phyloP scores from a whole-genome alignment of 2,329 filamentous ascomycete species.

The Diatrype stigma region DNA sequence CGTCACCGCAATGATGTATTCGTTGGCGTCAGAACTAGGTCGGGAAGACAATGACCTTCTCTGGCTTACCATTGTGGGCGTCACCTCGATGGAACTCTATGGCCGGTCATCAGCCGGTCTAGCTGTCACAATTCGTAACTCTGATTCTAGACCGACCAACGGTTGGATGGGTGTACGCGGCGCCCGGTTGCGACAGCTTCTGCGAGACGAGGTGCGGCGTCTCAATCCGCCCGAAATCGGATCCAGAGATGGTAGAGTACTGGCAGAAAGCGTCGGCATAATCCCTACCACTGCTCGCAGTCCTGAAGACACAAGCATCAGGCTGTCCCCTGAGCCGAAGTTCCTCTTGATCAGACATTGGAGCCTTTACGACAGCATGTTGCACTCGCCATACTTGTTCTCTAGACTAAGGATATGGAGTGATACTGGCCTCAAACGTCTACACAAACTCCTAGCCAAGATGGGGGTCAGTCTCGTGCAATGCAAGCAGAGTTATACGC shows the following conservation, averaged over 20 bases:
- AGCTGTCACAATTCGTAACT: slow-evolving; percentile 54
- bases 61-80: slow-evolving; percentile 92
- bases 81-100: slow-evolving; percentile 89
- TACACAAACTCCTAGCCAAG: slow-evolving; percentile 93
- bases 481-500: slow-evolving; percentile 91
- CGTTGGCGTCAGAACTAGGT: slow-evolving; percentile 87
- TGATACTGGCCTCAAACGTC: slow-evolving; percentile 77
- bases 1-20: slow-evolving; percentile 91
- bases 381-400: slow-evolving; percentile 92
- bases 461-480: slow-evolving; percentile 95
- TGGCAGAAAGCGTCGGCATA: slow-evolving; percentile 64
- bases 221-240: slow-evolving; percentile 73
- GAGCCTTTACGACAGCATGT: slow-evolving; percentile 97
- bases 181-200: slow-evolving; percentile 75
- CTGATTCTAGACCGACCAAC: slow-evolving; percentile 52
- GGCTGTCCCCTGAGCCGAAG: slow-evolving; percentile 86
- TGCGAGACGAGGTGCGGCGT: slow-evolving; percentile 90
- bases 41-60: slow-evolving; percentile 95
- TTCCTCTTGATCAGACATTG: slow-evolving; percentile 93
- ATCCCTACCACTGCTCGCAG: slow-evolving; percentile 86
- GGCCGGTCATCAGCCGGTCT: slow-evolving; percentile 80
- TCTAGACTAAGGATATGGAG: slow-evolving; percentile 92
- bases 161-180: slow-evolving; percentile 82
- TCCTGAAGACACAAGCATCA: slow-evolving; percentile 87
- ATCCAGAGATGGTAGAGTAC: slow-evolving; percentile 54